Evolutionary conservation across 768 basidiomycete genomes (phyloP).

Genomic region (Lactarius sp.): DNA sequence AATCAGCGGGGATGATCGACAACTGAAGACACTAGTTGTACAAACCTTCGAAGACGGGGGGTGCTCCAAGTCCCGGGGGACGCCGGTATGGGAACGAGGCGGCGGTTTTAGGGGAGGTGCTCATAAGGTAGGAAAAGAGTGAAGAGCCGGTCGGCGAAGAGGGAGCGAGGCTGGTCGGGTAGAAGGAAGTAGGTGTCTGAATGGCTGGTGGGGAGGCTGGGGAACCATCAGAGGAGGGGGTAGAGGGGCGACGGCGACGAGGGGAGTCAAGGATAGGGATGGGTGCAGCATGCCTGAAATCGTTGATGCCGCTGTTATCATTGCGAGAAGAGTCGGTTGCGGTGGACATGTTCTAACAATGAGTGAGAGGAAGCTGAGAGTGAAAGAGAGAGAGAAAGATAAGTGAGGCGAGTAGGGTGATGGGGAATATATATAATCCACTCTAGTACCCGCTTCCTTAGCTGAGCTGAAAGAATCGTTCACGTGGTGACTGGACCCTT

Average conservation of each 20-base stretch:
- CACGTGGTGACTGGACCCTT: conserved; percentile 7
- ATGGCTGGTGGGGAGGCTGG: conserved; percentile 17
- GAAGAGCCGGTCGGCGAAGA: conserved; percentile 24
- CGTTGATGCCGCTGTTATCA: background rate
- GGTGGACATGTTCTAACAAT: conserved; percentile 17
- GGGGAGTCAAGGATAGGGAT: conserved; percentile 21
- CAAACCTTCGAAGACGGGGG: conserved; percentile 26
- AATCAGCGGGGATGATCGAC: background rate
- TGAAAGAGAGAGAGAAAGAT: background rate
- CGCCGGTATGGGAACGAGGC: conserved; percentile 21
- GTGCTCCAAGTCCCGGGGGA: conserved; percentile 8
- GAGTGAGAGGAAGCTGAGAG: conserved; percentile 6
- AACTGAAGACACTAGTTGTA: background rate
- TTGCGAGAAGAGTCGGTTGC: conserved; percentile 9
- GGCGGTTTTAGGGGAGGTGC: conserved; percentile 16
- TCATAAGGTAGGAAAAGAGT: conserved; percentile 24
- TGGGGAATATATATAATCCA: background rate
- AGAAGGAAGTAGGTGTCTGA: conserved; percentile 19
- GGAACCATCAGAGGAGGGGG: conserved; percentile 19
- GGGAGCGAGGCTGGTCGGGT: conserved; percentile 11
- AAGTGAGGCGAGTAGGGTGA: background rate
- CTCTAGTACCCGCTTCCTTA: background rate
- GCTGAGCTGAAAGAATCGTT: background rate
- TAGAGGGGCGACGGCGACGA: conserved; percentile 20
- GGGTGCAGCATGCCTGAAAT: conserved; percentile 16